These are phyloP conservation scores for Pterulicium gracile DNA, from an alignment of 1,284 basidiomycete species.

Conservation along the genomic window DNA sequence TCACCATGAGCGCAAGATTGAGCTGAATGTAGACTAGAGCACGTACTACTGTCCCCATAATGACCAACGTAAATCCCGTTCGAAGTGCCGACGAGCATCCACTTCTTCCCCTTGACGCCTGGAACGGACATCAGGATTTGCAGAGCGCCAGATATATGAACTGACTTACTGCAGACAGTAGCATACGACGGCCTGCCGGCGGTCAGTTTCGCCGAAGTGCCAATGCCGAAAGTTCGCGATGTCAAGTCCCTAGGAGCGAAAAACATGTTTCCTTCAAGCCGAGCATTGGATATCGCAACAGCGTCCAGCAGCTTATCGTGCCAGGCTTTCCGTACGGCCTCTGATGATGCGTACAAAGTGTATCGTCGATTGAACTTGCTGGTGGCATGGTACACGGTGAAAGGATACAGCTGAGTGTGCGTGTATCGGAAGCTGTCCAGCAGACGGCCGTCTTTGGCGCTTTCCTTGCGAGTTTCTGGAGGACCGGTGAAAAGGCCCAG, in stretches of 20 bases:
- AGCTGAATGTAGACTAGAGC: constrained; percentile 1
- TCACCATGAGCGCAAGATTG: constrained; percentile 6
- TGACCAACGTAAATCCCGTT: constrained; percentile 56
- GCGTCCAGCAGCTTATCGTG: constrained; percentile 46
- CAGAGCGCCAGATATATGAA: background rate
- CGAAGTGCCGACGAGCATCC: constrained; percentile 49
- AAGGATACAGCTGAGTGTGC: constrained; percentile 51
- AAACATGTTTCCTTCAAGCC: constrained; percentile 65
- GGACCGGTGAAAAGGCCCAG: constrained; percentile 49
- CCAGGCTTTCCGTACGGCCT: constrained; percentile 51
- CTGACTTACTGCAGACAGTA: background rate
- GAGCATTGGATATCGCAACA: constrained; percentile 44
- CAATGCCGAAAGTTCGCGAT: background rate
- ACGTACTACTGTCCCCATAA: constrained; percentile 35
- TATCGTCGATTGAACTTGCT: constrained; percentile 46
- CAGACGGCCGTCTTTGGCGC: constrained; percentile 43
- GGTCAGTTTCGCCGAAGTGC: background rate
- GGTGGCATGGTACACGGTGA: constrained; percentile 62
- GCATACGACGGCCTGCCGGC: background rate
- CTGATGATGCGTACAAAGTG: constrained; percentile 57
- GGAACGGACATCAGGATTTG: background rate
- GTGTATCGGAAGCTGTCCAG: constrained; percentile 42
- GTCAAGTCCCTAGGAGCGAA: constrained; percentile 10
- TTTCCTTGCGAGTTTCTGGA: constrained; percentile 51
- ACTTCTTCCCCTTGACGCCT: constrained; percentile 22